A percentile compares a stretch with the other conserved stretches of the same genome.
phyloP scores from a whole-genome alignment of 139 green algal species.

The Pleodorina starrii region DNA sequence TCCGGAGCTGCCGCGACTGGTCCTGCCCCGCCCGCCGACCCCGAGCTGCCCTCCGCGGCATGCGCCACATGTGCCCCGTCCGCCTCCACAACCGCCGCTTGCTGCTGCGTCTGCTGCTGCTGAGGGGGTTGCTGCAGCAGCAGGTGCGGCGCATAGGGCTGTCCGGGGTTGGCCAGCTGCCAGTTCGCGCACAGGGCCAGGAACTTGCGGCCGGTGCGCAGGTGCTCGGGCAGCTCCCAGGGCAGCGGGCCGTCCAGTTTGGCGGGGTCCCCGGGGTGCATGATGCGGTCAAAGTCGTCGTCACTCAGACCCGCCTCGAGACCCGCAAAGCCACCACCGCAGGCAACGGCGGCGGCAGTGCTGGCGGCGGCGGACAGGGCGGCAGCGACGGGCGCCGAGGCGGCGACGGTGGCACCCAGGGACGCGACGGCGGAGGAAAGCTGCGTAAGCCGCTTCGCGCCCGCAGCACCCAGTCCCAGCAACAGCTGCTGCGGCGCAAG shows the following conservation, averaged over 20 bases:
- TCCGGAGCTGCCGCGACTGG: too few relatives aligned
- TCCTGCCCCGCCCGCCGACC: neutral
- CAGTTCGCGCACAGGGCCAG: constrained; percentile 61
- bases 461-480: neutral
- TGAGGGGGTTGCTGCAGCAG: neutral
- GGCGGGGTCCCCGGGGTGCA: constrained; percentile 57
- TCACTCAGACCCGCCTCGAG: neutral
- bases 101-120: neutral
- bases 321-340: neutral
- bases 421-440: constrained; percentile 27
- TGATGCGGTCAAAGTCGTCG: constrained; percentile 55
- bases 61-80: neutral
- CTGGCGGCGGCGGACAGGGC: neutral
- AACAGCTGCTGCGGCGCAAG: neutral
- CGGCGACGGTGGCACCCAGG: constrained; percentile 3
- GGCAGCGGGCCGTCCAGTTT: constrained; percentile 68
- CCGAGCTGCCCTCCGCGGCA: neutral
- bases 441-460: neutral
- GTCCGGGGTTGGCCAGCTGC: constrained; percentile 57
- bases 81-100: neutral
- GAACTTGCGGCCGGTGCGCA: constrained; percentile 56
- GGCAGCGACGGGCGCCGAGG: neutral
- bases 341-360: neutral
- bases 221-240: constrained; percentile 61
- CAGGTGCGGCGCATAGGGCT: constrained; percentile 34